Base-by-base conservation (phyloP, 208 protist genomes). In the Wallacemonas sp. region DNA sequence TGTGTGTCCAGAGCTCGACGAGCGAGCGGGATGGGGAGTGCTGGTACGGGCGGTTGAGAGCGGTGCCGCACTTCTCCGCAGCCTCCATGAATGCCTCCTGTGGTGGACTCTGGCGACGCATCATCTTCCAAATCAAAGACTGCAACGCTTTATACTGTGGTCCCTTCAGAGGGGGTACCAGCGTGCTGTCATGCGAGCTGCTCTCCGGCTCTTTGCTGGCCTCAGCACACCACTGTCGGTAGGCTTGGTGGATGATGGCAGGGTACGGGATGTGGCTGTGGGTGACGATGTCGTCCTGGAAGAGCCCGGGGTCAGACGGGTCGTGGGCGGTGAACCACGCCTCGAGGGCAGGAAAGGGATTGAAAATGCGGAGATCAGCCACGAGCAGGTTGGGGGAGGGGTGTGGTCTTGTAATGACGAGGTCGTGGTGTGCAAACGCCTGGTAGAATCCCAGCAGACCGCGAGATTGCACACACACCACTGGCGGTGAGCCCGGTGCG, bases 361-460 rank as follows among this genome's bases (percentile, higher is more conserved):
- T 72, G 31, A 87, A 86, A 1, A 98, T 73, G 62, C 97, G 87
- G 66, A 98, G 80, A 66, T 99, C 97, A 22, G 80, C 71, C 47
- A 95, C 78, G 30, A 66, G 46, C 22, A 66, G 69, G 34, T 81
- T 71, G 3, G 53, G 66, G 28, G 82, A 75, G 33, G 76, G 75
- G 42, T 84, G 75, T 1, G 84, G 68, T 0, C 79, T 39, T 45
- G 84, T 66, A 36, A 96, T 68, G 22, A 88, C 59, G 8, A 75
- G 75, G 36, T 89, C 73, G 14, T 60, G 22, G 34, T 58, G 51
- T 3, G 68, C 58, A 47, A 88, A 78, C 17, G 95, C 66, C 60
- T 97, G 90, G 22, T 98, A 45, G 39, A 88, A 79, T 14, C 97
- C 97, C 19, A 98, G 67, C 17, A 98, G 78, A 21, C 97, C 97